phyloP scores from a whole-genome alignment of 768 basidiomycete species.

The Tylopilus balloui region DNA sequence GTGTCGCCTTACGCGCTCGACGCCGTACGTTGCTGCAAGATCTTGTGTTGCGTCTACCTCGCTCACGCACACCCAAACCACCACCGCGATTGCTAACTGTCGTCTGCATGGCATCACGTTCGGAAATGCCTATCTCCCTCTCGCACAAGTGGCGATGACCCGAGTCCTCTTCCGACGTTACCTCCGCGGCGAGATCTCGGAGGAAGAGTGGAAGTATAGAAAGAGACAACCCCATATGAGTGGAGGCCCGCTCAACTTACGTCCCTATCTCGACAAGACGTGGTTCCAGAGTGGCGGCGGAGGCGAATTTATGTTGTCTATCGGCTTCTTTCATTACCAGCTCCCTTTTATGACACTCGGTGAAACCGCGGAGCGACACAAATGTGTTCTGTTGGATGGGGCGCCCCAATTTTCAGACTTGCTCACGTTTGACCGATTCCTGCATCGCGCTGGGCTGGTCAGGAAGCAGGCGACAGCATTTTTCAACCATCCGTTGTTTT shows the following conservation, averaged over 20 bases:
- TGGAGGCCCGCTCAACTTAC: constrained; percentile 47
- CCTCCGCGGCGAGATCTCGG: constrained; percentile 43
- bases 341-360: constrained; percentile 47
- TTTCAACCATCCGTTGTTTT: constrained; percentile 43
- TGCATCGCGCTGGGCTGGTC: constrained; percentile 37
- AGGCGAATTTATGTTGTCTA: constrained; percentile 39
- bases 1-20: constrained; percentile 35
- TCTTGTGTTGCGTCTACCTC: constrained; percentile 23
- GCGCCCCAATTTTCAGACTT: constrained; percentile 40
- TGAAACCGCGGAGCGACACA: background rate
- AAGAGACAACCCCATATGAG: constrained; percentile 45
- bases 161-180: constrained; percentile 47
- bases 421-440: constrained; percentile 43
- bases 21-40: constrained; percentile 34
- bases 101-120: constrained; percentile 43
- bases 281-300: constrained; percentile 47
- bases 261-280: constrained; percentile 43
- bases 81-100: constrained; percentile 35
- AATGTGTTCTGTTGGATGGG: background rate
- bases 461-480: constrained; percentile 33
- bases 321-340: constrained; percentile 38
- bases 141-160: constrained; percentile 50
- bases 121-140: constrained; percentile 45
- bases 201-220: constrained; percentile 51
- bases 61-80: constrained; percentile 32